phyloP scores from a whole-genome alignment of 345 rosid genomes.

The Cardamine occulta region DNA sequence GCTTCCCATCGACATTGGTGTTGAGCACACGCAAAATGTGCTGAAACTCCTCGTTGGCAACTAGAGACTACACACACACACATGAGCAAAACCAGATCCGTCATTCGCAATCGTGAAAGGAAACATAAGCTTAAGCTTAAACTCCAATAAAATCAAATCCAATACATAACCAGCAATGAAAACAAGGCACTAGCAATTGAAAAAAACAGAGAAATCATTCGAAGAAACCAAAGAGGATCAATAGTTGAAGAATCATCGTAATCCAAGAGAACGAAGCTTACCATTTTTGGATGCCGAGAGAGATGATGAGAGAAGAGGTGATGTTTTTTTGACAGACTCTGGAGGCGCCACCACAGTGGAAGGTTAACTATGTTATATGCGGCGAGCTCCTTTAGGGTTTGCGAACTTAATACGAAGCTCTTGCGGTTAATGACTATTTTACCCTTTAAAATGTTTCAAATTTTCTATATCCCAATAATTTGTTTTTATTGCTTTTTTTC shows the following conservation, averaged over 20 bases:
- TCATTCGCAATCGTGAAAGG: slow-evolving; percentile 14
- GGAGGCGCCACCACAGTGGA: slow-evolving; percentile 11
- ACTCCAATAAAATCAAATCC: slow-evolving; percentile 5
- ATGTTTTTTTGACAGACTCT: slow-evolving; percentile 30
- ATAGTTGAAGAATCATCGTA: background rate
- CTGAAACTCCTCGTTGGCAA: slow-evolving; percentile 86
- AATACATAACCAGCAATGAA: background rate
- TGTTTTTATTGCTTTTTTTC: background rate
- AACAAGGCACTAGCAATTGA: background rate
- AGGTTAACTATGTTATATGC: background rate
- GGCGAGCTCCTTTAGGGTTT: slow-evolving; percentile 33
- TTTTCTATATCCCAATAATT: background rate
- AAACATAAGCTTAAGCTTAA: background rate
- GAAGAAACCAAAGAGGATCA: background rate
- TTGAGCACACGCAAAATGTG: slow-evolving; percentile 91
- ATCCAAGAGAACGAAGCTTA: background rate
- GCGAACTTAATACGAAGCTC: background rate
- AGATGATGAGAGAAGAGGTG: background rate
- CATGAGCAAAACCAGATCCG: slow-evolving; percentile 6
- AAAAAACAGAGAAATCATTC: background rate
- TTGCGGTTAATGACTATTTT: slow-evolving; percentile 17
- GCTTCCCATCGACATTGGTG: slow-evolving; percentile 91
- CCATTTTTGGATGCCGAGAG: slow-evolving; percentile 40
- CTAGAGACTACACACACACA: slow-evolving; percentile 62
- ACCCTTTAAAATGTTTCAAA: background rate